A percentile compares a stretch with the other conserved stretches of the same genome.
These are phyloP conservation scores for Dioscorea alata DNA, from an alignment of 106 monocot species.

Conservation along the genomic window DNA sequence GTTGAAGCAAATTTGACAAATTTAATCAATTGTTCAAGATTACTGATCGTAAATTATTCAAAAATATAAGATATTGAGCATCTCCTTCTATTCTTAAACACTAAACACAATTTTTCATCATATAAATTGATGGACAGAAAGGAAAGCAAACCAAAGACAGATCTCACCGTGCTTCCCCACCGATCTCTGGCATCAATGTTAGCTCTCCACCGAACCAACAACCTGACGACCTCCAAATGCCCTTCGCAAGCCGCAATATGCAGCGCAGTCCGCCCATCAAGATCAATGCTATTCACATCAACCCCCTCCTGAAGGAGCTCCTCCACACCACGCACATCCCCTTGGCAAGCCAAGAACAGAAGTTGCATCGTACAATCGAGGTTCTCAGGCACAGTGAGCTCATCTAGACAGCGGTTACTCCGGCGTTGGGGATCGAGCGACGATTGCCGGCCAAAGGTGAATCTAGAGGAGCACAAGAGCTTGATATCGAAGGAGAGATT, in stretches of 20 bases:
- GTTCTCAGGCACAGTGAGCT: constrained; percentile 60
- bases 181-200: constrained; percentile 81
- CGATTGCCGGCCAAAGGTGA: constrained; percentile 48
- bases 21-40: too few species aligned
- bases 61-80: too few species aligned
- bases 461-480: constrained; percentile 12
- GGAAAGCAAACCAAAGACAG: background rate
- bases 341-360: constrained; percentile 65
- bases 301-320: constrained; percentile 44
- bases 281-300: constrained; percentile 84
- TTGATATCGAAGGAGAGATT: constrained; percentile 1
- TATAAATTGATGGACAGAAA: background rate
- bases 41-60: too few species aligned
- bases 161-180: constrained; percentile 84
- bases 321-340: constrained; percentile 55
- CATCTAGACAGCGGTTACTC: constrained; percentile 11
- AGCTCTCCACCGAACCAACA: constrained; percentile 58
- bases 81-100: too few species aligned
- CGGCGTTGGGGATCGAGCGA: constrained; percentile 46
- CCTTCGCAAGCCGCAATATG: constrained; percentile 89
- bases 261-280: constrained; percentile 82
- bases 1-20: too few species aligned
- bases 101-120: too few species aligned
- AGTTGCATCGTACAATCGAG: constrained; percentile 81
- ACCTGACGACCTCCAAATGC: constrained; percentile 50